Percentiles rank a stretch among this genome's conserved stretches.
phyloP scores from a whole-genome alignment of 2,329 filamentous ascomycete genomes.

The Fusarium heterosporum region DNA sequence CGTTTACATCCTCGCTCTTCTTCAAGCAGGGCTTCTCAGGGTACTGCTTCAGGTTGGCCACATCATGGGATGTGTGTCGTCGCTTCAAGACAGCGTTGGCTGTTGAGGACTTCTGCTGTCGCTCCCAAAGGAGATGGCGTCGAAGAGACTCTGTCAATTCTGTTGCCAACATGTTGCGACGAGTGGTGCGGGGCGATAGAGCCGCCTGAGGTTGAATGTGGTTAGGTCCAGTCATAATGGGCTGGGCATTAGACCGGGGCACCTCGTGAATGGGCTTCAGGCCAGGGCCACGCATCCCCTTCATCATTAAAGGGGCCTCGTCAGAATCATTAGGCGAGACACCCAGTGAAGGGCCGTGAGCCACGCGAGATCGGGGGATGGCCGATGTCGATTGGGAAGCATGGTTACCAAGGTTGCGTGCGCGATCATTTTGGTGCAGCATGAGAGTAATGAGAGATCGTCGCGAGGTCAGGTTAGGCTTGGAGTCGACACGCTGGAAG shows the following conservation, averaged over 20 bases:
- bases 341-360: conserved; percentile 57
- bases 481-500: conserved; percentile 93
- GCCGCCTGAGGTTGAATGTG: conserved; percentile 75
- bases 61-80: conserved; percentile 89
- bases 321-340: conserved; percentile 69
- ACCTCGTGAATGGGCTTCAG: conserved; percentile 70
- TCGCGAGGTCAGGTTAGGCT: conserved; percentile 83
- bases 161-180: conserved; percentile 94
- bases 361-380: conserved; percentile 71
- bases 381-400: conserved; percentile 76
- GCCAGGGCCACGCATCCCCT: conserved; percentile 63
- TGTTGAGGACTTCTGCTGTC: conserved; percentile 91
- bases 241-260: conserved; percentile 76
- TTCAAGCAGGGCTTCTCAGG: conserved; percentile 74
- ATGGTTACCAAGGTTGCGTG: conserved; percentile 74
- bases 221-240: conserved; percentile 80
- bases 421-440: conserved; percentile 81
- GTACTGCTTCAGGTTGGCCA: conserved; percentile 87
- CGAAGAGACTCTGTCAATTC: conserved; percentile 94
- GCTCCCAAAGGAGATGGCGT: conserved; percentile 92
- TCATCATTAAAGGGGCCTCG: conserved; percentile 73
- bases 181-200: conserved; percentile 89
- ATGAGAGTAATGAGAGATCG: conserved; percentile 91
- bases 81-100: conserved; percentile 90
- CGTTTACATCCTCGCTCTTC: conserved; percentile 71